Conservation (phyloP, 1,284 basidiomycete genomes). For the Apiotrichum akiyoshidainum region DNA sequence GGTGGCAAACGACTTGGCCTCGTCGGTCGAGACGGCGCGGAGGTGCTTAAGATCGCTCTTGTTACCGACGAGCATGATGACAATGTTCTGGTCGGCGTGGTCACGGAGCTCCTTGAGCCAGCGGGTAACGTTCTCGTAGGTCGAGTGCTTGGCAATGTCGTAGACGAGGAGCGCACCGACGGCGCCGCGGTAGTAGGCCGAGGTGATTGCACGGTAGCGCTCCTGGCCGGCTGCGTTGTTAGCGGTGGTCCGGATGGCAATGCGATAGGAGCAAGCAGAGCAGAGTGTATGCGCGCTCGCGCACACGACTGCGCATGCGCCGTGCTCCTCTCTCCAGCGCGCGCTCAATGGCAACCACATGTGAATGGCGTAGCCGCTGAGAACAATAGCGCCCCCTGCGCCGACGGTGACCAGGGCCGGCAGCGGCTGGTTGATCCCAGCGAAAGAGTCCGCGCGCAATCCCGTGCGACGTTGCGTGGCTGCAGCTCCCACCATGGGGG, state of each 20-base stretch:
- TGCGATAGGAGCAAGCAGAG: too few species aligned
- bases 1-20: constrained; percentile 76
- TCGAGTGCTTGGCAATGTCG: constrained; percentile 91
- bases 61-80: constrained; percentile 91
- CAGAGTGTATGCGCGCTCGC: too few species aligned
- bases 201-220: constrained; percentile 97
- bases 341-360: too few species aligned
- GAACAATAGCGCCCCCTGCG: too few species aligned
- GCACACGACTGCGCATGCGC: too few species aligned
- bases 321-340: too few species aligned
- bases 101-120: constrained; percentile 99
- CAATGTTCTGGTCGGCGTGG: constrained; percentile 88
- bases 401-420: too few species aligned
- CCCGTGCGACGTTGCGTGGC: too few species aligned
- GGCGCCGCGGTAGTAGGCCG: constrained; percentile 97
- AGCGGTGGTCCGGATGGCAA: background rate
- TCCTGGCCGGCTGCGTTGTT: constrained; percentile 84
- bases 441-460: too few species aligned
- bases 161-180: constrained; percentile 90
- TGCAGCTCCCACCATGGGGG: too few species aligned
- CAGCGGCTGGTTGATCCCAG: too few species aligned
- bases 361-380: too few species aligned
- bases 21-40: constrained; percentile 89
- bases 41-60: constrained; percentile 99
- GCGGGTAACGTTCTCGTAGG: constrained; percentile 91